Base-by-base conservation (phyloP, 2,329 filamentous ascomycete species). In the Aureobasidium uvarum region DNA sequence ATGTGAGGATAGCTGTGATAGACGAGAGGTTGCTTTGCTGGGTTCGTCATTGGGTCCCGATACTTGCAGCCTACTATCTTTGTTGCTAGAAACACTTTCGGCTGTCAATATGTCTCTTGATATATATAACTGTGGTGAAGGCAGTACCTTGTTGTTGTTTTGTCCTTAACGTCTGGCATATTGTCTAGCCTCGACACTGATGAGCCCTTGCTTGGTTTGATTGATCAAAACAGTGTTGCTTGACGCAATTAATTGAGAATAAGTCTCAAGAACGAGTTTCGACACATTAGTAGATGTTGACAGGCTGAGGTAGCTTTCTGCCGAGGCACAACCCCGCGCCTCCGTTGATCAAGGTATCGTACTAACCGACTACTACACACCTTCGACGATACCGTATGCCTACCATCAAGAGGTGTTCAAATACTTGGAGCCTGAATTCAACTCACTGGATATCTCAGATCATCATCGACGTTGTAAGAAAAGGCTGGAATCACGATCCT, bases 1-100 rank as follows among this genome's bases (percentile, higher is more conserved):
- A 38, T 76, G 74, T 20, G 67, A 66, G 16, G 72, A 72, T 36
- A 76, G 51, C 68, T 76, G 73, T 33, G 25, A n/a, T 5, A 51
- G 25, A 2, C 48, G 48, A 3, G 48, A 51, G 33, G 48, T 16
- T 51, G 48, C 48, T 51, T 31, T 31, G 25, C 18, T 16, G 13
- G 45, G 16, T 7, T 14, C 23, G 4, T 50, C 3, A 2, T 18
- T n/a, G 0, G 48, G 16, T 7, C 8, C 16, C n/a, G 25, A 5
- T n/a, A 10, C 5, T 11, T 51, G 25, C 4, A 16, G 3, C 2
- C 31, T 1, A 6, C 25, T 16, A 51, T 33, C 16, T n/a, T 51
- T n/a, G 1, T 31, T 16, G 23, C 25, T 51, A 33, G 25, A n/a
- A 5, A 2, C 10, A 51, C 10, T 3, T 14, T n/a, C 7, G 18